A percentile compares a stretch with the other conserved stretches of the same genome.
Evolutionary conservation across 345 rosid genomes (phyloP).

Genomic region (Fremontodendron californicum): DNA sequence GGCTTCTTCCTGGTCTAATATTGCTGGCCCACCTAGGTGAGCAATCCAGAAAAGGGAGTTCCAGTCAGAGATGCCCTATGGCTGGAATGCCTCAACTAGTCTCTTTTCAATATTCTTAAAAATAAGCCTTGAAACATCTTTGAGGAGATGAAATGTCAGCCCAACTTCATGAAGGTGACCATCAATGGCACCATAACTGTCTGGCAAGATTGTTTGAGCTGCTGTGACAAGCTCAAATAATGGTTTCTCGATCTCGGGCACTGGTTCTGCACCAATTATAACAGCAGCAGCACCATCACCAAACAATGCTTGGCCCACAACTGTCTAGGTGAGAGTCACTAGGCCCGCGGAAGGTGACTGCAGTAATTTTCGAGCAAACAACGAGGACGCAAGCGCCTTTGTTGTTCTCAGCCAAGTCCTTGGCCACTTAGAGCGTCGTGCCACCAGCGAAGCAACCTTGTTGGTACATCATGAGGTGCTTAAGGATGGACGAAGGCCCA

Average conservation of each 20-base stretch:
- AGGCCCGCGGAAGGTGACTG: conserved; percentile 40
- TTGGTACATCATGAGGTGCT: conserved; percentile 31
- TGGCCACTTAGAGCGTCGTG: conserved; percentile 5
- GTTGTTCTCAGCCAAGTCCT: conserved; percentile 43
- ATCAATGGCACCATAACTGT: conserved; percentile 39
- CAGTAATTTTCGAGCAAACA: conserved; percentile 38
- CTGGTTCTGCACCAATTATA: conserved; percentile 39
- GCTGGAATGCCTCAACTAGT: conserved; percentile 29
- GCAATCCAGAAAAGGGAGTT: conserved; percentile 45
- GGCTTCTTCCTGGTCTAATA: conserved; percentile 35
- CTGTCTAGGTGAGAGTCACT: conserved; percentile 32
- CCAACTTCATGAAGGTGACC: conserved; percentile 28
- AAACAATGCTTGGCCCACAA: conserved; percentile 36
- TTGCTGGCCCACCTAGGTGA: conserved; percentile 48
- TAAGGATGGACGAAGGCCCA: conserved; percentile 30
- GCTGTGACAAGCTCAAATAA: conserved; percentile 36
- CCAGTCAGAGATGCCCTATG: conserved; percentile 40
- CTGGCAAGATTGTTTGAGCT: conserved; percentile 34
- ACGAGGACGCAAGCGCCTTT: conserved; percentile 38
- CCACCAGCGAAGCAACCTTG: conserved; percentile 32
- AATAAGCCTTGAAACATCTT: conserved; percentile 11
- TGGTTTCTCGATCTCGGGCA: conserved; percentile 27
- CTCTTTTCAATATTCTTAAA: conserved; percentile 14
- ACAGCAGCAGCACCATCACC: conserved; percentile 27
- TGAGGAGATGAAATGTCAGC: conserved; percentile 14